phyloP scores from a whole-genome alignment of 1,139 yeast genomes.

The Kodamaea fungicola region DNA sequence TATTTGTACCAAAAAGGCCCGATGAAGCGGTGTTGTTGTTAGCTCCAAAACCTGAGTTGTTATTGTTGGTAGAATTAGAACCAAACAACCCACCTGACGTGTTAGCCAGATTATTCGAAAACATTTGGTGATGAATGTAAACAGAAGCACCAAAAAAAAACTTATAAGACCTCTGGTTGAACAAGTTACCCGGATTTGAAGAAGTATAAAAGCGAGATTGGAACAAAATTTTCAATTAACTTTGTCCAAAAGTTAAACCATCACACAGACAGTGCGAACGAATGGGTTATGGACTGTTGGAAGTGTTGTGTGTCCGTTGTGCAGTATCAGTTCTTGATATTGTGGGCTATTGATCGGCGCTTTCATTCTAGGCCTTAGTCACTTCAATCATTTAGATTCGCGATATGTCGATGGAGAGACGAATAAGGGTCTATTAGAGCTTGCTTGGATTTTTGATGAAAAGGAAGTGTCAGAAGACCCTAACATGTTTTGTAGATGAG shows the following conservation, averaged over 20 bases:
- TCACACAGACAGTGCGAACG: slow-evolving; percentile 51
- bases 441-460: slow-evolving; percentile 47
- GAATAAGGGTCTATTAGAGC: slow-evolving; percentile 46
- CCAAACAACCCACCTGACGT: slow-evolving; percentile 10
- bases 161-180: neutral
- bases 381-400: slow-evolving; percentile 26
- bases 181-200: slow-evolving; percentile 13
- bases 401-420: slow-evolving; percentile 51
- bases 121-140: slow-evolving; percentile 5
- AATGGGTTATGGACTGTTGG: slow-evolving; percentile 19
- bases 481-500: no score
- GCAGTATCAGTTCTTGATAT: slow-evolving; percentile 27
- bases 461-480: slow-evolving; percentile 57
- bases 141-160: neutral
- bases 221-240: slow-evolving; percentile 22
- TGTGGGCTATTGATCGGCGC: slow-evolving; percentile 2
- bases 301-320: slow-evolving; percentile 18
- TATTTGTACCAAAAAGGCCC: slow-evolving; percentile 5
- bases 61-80: slow-evolving; percentile 2
- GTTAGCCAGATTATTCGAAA: slow-evolving; percentile 6
- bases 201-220: slow-evolving; percentile 6
- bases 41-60: slow-evolving; percentile 1
- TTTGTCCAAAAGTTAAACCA: slow-evolving; percentile 53
- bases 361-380: slow-evolving; percentile 1
- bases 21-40: slow-evolving; percentile 1